Evolutionary conservation across 176 grass and related monocot species (phyloP).

Genomic region (Areca catechu): DNA sequence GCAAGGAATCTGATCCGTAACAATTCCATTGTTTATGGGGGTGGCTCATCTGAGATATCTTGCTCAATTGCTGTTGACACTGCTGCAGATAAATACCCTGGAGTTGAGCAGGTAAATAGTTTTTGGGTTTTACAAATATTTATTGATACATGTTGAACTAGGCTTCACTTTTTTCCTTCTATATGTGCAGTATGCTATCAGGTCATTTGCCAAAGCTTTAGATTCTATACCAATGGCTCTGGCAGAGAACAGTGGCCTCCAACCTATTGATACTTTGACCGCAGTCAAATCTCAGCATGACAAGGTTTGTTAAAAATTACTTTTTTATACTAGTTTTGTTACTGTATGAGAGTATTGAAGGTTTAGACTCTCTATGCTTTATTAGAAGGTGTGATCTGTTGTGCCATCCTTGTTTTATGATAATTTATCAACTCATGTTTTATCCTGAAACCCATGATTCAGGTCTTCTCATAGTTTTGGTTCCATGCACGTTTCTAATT

Average conservation of each 20-base stretch:
- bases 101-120: constrained; percentile 68
- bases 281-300: constrained; percentile 77
- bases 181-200: constrained; percentile 74
- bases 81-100: constrained; percentile 62
- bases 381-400: too few relatives aligned
- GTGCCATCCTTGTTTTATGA: too few relatives aligned
- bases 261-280: constrained; percentile 72
- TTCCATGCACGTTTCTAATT: too few relatives aligned
- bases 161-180: constrained; percentile 4
- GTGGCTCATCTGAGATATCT: constrained; percentile 77
- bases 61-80: constrained; percentile 72
- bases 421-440: too few relatives aligned
- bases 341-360: constrained; percentile 30
- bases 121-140: constrained; percentile 4
- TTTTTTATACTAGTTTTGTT: not conserved
- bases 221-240: constrained; percentile 74
- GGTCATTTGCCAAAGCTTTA: constrained; percentile 79
- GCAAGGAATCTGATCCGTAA: constrained; percentile 87
- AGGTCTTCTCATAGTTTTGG: too few relatives aligned
- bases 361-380: too few relatives aligned
- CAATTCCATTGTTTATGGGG: constrained; percentile 77
- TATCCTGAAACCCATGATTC: too few relatives aligned
- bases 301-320: constrained; percentile 34
- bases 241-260: constrained; percentile 77
- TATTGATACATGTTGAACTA: constrained; percentile 2